Evolutionary conservation across 305 asterid species (phyloP), one percentile per base, ranked within the genome.

Genomic region (Galium porrigens): DNA sequence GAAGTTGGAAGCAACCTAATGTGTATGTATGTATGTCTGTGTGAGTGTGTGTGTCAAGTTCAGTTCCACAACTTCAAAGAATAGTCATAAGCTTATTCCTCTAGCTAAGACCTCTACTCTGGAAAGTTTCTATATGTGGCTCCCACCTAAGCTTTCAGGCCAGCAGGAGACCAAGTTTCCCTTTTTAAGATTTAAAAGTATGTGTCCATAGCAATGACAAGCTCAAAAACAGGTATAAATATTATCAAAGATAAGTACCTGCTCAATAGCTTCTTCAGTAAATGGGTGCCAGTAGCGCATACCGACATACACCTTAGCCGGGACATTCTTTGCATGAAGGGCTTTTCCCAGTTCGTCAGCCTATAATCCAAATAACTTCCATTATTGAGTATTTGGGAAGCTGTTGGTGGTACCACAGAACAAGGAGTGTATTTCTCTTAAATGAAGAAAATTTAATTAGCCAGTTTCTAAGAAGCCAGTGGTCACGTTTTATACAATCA

Each of bases 241-340:
- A 18, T 58, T 15, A 32, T 59, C 5, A 59, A 37, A 11, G 46
- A 63, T 44, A 14, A 46, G 18, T 78, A 90, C 96, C 95, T 81
- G 88, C 66, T 85, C 95, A 76, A 92, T 92, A 76, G 99, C 97
- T 80, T 92, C 99, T 77, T 92, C 97, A 18, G 96, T 92, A 79
- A 89, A 92, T 69, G 99, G 99, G 80, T 92, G 99, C 99, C 97
- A 92, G 80, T 92, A 89, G 59, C 96, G 96, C 99, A 92, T 92
- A 32, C 97, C 99, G 63, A 89, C 97, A 65, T 89, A 92, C 73
- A 92, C 97, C 73, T 87, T 84, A 65, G 96, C 99, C 6, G 95
- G 95, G 65, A 89, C 84, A 72, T 86, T 74, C 83, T 89, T 89
- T 65, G 61, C 82, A 34, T 59, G 79, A 27, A 92, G 86, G 41